phyloP scores from a whole-genome alignment of 1,284 basidiomycete genomes.

The Tilletiopsis washingtonensis region DNA sequence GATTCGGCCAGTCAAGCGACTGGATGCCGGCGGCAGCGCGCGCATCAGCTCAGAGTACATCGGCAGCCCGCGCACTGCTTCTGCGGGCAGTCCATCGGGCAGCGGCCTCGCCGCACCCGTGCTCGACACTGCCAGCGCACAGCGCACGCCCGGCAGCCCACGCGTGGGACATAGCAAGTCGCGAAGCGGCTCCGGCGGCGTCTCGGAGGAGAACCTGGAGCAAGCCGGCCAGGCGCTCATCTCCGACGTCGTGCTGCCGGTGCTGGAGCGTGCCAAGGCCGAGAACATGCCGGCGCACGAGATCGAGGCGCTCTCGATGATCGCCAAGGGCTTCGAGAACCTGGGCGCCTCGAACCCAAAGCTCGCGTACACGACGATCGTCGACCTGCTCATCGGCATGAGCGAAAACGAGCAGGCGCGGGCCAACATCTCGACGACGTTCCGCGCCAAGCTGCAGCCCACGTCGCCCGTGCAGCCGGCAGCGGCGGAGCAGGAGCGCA shows the following conservation, averaged over 20 bases:
- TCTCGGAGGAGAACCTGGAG: constrained; percentile 12
- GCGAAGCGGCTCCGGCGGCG: constrained; percentile 5
- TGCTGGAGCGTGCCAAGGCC: constrained; percentile 26
- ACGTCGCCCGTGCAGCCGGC: constrained; percentile 6
- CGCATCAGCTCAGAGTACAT: constrained; percentile 71
- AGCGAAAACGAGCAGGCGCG: constrained; percentile 52
- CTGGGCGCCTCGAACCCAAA: constrained; percentile 71
- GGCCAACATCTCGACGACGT: constrained; percentile 25
- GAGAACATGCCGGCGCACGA: constrained; percentile 77
- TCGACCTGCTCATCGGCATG: constrained; percentile 81
- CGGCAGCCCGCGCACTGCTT: constrained; percentile 49
- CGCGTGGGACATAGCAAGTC: constrained; percentile 3
- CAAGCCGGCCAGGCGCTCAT: constrained; percentile 25
- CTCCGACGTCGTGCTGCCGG: constrained; percentile 30
- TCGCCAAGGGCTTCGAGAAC: constrained; percentile 78
- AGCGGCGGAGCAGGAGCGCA: constrained; percentile 29
- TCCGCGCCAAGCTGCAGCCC: constrained; percentile 15
- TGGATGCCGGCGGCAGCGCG: constrained; percentile 70
- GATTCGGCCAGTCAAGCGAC: constrained; percentile 82
- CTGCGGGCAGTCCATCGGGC: constrained; percentile 10
- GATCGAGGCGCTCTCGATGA: constrained; percentile 79
- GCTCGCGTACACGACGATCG: constrained; percentile 73
- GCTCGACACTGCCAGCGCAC: background rate
- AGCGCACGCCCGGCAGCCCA: background rate
- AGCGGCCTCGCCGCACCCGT: constrained; percentile 4